Evolutionary conservation across 345 rosid genomes (phyloP).

Genomic region (Limnanthes douglasii): DNA sequence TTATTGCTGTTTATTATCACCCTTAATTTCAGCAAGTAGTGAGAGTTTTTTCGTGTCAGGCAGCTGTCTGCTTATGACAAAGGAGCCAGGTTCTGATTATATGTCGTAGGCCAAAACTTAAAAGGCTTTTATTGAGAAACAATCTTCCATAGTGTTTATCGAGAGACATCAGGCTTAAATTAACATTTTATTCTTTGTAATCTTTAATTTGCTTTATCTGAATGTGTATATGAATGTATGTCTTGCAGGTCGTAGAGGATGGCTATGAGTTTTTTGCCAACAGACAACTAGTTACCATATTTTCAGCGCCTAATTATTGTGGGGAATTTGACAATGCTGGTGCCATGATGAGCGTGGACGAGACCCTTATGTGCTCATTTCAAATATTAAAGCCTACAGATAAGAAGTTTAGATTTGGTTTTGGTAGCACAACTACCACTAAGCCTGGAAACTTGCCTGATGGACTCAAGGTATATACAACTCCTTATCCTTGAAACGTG

Average conservation of each 20-base stretch:
- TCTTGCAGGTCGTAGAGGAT: slow-evolving; percentile 75
- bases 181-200: neutral
- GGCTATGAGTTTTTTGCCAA: slow-evolving; percentile 90
- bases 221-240: neutral
- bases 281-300: slow-evolving; percentile 74
- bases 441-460: slow-evolving; percentile 32
- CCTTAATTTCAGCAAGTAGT: too few relatives aligned
- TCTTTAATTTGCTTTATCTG: neutral
- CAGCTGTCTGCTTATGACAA: too few relatives aligned
- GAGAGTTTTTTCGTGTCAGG: too few relatives aligned
- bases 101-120: too few relatives aligned
- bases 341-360: slow-evolving; percentile 94
- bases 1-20: too few relatives aligned
- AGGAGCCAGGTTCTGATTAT: too few relatives aligned
- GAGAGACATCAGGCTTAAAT: too few relatives aligned
- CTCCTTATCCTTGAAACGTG: neutral
- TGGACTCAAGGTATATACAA: slow-evolving; percentile 37
- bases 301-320: slow-evolving; percentile 89
- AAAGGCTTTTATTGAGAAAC: too few relatives aligned
- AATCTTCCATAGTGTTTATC: too few relatives aligned
- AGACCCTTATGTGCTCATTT: slow-evolving; percentile 86
- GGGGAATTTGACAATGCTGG: slow-evolving; percentile 95
- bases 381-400: slow-evolving; percentile 84
- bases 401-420: slow-evolving; percentile 21
- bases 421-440: slow-evolving; percentile 28